phyloP scores from a whole-genome alignment of 768 basidiomycete species.

The Boletus sp. region DNA sequence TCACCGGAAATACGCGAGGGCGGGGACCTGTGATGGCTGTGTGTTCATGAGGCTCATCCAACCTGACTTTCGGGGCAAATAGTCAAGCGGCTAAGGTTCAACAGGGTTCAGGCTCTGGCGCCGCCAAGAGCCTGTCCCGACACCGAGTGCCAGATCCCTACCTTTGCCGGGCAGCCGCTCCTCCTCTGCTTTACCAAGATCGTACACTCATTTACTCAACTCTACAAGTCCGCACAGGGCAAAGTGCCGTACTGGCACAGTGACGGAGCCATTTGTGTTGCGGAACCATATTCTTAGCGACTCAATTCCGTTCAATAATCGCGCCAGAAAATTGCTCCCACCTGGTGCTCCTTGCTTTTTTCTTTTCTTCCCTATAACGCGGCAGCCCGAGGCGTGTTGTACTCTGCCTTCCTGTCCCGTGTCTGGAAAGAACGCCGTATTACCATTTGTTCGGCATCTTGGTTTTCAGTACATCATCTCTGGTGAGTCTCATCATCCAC shows the following conservation, averaged over 20 bases:
- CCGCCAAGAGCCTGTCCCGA: slow-evolving; percentile 29
- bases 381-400: slow-evolving; percentile 22
- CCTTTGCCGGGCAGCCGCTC: slow-evolving; percentile 9
- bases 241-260: slow-evolving; percentile 29
- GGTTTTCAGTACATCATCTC: slow-evolving; percentile 31
- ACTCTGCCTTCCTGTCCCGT: slow-evolving; percentile 23
- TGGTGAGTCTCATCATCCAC: slow-evolving; percentile 32
- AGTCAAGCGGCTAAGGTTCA: slow-evolving; percentile 26
- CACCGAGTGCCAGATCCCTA: slow-evolving; percentile 16
- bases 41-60: slow-evolving; percentile 34
- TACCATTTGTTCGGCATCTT: slow-evolving; percentile 20
- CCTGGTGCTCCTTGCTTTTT: slow-evolving; percentile 28
- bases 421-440: slow-evolving; percentile 18
- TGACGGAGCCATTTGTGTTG: slow-evolving; percentile 33
- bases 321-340: slow-evolving; percentile 34
- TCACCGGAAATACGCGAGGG: slow-evolving; percentile 38
- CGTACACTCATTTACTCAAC: slow-evolving; percentile 29
- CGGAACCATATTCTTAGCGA: slow-evolving; percentile 39
- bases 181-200: slow-evolving; percentile 19
- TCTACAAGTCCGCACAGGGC: slow-evolving; percentile 21
- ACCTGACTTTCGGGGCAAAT: slow-evolving; percentile 35
- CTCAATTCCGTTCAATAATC: slow-evolving; percentile 37
- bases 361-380: slow-evolving; percentile 30
- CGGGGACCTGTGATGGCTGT: slow-evolving; percentile 40
- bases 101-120: slow-evolving; percentile 32